Evolutionary conservation across 2,329 filamentous ascomycete species (phyloP), one percentile per base, ranked within the genome.

Genomic region (Pezicula radicicola): DNA sequence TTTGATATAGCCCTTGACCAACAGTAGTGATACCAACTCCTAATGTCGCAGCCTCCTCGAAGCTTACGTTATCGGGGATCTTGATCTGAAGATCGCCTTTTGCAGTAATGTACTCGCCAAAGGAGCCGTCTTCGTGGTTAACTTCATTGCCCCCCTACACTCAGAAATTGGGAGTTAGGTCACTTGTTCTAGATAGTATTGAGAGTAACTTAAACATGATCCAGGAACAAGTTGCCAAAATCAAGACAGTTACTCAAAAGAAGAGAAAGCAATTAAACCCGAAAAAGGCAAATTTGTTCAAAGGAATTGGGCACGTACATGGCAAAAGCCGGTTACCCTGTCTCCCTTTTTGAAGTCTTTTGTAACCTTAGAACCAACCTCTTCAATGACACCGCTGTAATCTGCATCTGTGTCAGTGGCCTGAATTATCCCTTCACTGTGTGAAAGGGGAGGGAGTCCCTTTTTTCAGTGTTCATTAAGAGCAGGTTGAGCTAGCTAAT

Each of bases 1-100:
- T 60, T 53, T 76, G 72, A 63, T 78, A 80, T 5, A 80, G 67
- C 0, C 70, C 72, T 65, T 79, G 76, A 30, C 68, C 74, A 16
- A 77, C 71, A 0, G 76, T 78, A 13, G 61, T 55, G 28, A 63
- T 59, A 25, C 60, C 59, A 6, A 62, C 56, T 18, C 62, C 61
- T 12, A 65, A 51, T 16, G 63, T 65, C 0, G 76, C 69, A 0
- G 75, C 77, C 51, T 80, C 69, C 52, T 74, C 73, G 53, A 75
- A 69, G 52, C 62, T 74, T n/a, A 79, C 28, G 35, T 66, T 66
- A 18, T 74, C 70, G 2, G 78, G 78, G 13, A 75, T 70, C 55
- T 71, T 72, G 50, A 76, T 66, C 46, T 71, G 69, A 1, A 75
- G 15, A 46, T 73, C 70, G 0, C 66, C 72, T 53, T 72, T 72